These are phyloP conservation scores for Schizophyllum amplum DNA, from an alignment of 1,284 basidiomycete species.

Conservation along the genomic window DNA sequence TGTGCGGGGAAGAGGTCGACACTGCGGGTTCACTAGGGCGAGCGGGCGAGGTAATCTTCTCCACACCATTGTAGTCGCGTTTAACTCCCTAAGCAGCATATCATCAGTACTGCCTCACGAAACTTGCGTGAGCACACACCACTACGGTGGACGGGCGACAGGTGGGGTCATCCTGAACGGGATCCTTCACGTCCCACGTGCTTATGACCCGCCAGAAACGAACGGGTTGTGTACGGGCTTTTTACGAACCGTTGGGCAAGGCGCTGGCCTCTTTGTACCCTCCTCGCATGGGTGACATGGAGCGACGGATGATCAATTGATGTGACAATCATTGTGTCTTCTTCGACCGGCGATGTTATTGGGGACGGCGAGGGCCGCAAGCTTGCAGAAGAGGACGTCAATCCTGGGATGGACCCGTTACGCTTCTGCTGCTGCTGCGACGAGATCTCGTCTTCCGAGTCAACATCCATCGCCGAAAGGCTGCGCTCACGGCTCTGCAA, in stretches of 20 bases:
- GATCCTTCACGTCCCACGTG: slow-evolving; percentile 28
- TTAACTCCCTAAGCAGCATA: not conserved
- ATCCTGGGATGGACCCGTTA: no score
- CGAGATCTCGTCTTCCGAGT: slow-evolving; percentile 1
- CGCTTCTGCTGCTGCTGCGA: no score
- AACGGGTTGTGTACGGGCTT: slow-evolving; percentile 31
- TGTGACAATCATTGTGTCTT: no score
- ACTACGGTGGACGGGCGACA: slow-evolving; percentile 7
- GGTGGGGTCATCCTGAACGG: slow-evolving; percentile 1
- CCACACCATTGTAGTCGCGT: not conserved
- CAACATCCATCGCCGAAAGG: not conserved
- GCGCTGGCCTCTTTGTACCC: slow-evolving; percentile 10
- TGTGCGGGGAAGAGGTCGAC: no score
- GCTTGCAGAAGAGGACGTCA: no score
- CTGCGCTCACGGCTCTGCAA: not conserved
- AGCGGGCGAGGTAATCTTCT: not conserved
- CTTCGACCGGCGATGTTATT: no score
- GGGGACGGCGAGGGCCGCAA: no score
- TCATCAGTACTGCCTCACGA: no score
- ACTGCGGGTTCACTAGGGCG: no score
- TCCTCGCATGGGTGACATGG: not conserved
- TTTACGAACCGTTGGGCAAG: slow-evolving; percentile 12
- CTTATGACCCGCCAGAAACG: slow-evolving; percentile 43
- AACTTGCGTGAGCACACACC: not conserved
- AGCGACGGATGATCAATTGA: no score